A percentile compares a stretch with the other conserved stretches of the same genome.
Evolutionary conservation across 2,329 filamentous ascomycete genomes (phyloP).

Genomic region (Coniella lustricola): DNA sequence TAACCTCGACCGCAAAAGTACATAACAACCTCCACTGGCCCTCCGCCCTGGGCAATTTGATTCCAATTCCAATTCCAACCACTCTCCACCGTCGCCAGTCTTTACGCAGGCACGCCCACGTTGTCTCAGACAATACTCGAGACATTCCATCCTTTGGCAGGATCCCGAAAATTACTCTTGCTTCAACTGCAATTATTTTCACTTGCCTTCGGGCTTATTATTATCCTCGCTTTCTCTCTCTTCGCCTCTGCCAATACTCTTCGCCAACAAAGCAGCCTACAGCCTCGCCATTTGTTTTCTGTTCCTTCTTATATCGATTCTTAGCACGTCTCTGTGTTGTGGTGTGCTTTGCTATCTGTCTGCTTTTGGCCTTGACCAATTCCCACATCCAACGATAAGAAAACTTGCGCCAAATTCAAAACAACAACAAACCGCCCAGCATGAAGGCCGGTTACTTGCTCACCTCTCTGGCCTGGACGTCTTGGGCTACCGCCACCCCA

Average conservation of each 20-base stretch:
- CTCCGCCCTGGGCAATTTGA: not conserved
- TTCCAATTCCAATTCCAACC: not conserved
- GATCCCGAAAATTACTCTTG: not conserved
- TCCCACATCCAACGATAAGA: too few relatives aligned
- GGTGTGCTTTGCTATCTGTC: too few relatives aligned
- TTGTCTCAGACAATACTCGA: constrained; percentile 7
- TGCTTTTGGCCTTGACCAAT: too few relatives aligned
- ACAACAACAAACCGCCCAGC: constrained; percentile 1
- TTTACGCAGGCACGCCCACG: constrained; percentile 3
- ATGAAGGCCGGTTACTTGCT: constrained; percentile 12
- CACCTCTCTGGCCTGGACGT: constrained; percentile 7
- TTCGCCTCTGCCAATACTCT: not conserved
- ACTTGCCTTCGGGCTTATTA: not conserved
- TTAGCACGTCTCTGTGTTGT: too few relatives aligned
- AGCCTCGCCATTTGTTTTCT: too few relatives aligned
- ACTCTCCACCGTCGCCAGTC: too few relatives aligned
- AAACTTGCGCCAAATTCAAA: too few relatives aligned
- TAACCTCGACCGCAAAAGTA: not conserved
- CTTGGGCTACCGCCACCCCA: constrained; percentile 5
- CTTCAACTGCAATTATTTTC: not conserved
- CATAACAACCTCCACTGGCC: not conserved
- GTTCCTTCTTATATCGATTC: too few relatives aligned
- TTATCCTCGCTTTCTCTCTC: not conserved
- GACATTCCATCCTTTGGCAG: not conserved
- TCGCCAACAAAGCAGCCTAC: too few relatives aligned